Evolutionary conservation across 805 yeast species (phyloP).

Genomic region (Candida sonorensis): DNA sequence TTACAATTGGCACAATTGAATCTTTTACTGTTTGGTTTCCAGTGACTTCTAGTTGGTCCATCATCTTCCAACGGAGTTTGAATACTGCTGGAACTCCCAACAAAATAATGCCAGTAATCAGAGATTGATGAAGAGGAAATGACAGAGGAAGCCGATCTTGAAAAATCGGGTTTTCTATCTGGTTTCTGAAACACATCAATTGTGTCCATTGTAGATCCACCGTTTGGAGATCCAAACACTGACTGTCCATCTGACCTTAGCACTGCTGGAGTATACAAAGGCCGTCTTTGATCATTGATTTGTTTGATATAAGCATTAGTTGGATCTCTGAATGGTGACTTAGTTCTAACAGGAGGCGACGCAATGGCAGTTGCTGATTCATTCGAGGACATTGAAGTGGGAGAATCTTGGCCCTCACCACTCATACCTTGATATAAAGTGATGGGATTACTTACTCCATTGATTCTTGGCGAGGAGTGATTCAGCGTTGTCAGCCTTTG

Average conservation of each 20-base stretch:
- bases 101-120: slow-evolving; percentile 21
- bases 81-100: slow-evolving; percentile 6
- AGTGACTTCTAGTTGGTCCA: slow-evolving; percentile 56
- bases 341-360: slow-evolving; percentile 17
- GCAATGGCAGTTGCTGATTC: slow-evolving; percentile 1
- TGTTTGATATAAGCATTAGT: slow-evolving; percentile 47
- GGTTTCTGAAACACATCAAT: slow-evolving; percentile 11
- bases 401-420: too few species aligned
- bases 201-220: slow-evolving; percentile 5
- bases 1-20: slow-evolving; percentile 63
- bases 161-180: slow-evolving; percentile 9
- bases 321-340: slow-evolving; percentile 25
- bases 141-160: slow-evolving; percentile 18
- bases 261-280: slow-evolving; percentile 88
- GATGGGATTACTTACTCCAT: slow-evolving; percentile 3
- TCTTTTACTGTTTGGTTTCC: slow-evolving; percentile 68
- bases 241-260: slow-evolving; percentile 35
- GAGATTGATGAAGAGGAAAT: slow-evolving; percentile 19
- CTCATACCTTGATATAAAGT: slow-evolving; percentile 7
- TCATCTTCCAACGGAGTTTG: slow-evolving; percentile 1
- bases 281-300: slow-evolving; percentile 74
- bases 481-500: too few species aligned
- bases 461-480: slow-evolving; percentile 14
- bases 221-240: slow-evolving; percentile 4
- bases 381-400: slow-evolving; percentile 1